Base-by-base conservation (phyloP, 306 rosid genomes). In the Prunus fruticosa region DNA sequence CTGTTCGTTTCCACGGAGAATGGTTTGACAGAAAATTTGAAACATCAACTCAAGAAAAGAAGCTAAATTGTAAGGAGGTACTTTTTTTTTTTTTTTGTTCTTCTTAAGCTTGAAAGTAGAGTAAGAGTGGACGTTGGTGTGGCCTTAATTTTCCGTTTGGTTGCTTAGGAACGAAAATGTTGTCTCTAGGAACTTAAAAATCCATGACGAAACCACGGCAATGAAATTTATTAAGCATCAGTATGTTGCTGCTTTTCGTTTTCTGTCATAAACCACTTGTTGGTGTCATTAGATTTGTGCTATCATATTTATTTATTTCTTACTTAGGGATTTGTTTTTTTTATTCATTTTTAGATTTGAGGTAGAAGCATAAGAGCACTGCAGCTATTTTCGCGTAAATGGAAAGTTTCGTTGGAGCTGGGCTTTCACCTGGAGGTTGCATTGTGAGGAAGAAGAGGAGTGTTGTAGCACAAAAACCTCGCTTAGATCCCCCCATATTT, bases 361-460 rank as follows among this genome's bases (percentile, higher is more conserved):
- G 69, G 72, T 47, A 46, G 9, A 38, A 6, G 52, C 47, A 69
- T 57, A 18, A 22, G 14, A 72, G 23, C n/a, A 27, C 19, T 62
- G 68, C 22, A 0, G 47, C 20, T 38, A 28, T 51, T 38, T 69
- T n/a, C 2, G 63, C 11, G 43, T n/a, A 43, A 25, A 83, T 86
- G 87, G 83, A 83, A 75, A 68, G 66, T 34, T 66, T 69, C 20
- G 67, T 67, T 58, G 82, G 83, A 3, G 46, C 65, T 46, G 85
- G 79, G 49, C 54, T 69, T 46, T 28, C 57, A 28, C 81, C 52
- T 68, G 75, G 57, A 47, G 65, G 73, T 52, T 69, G 74, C 4
- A 12, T 61, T 12, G 56, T 72, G 34, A 83, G 77, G 79, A 81
- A 79, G 81, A 83, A 80, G 74, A 83, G 89, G 73, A 83, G 87